These are phyloP conservation scores for Ceratopteris richardii DNA, from an alignment of 75 land plant species.

Conservation along the genomic window DNA sequence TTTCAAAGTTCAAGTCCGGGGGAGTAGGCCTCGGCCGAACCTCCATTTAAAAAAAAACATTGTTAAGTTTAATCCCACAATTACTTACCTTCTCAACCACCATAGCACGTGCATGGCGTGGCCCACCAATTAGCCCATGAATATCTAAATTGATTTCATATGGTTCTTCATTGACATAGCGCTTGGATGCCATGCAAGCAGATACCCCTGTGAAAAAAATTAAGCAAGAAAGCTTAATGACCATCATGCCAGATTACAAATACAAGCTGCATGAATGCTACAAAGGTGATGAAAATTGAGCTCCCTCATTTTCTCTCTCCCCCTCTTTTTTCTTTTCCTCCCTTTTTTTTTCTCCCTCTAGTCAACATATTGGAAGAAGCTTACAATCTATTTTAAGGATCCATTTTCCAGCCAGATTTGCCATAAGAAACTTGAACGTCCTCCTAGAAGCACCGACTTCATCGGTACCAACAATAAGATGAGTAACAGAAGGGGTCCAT, in stretches of 20 bases:
- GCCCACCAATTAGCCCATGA: conserved; percentile 20
- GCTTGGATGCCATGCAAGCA: conserved; percentile 12
- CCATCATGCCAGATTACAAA: no score
- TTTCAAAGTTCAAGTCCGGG: no score
- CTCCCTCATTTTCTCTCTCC: no score
- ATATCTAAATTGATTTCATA: conserved; percentile 11
- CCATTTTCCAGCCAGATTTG: conserved; percentile 74
- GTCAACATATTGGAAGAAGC: no score
- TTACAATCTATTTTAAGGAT: conserved; percentile 58
- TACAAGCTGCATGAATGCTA: no score
- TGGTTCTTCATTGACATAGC: conserved; percentile 12
- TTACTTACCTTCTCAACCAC: conserved; percentile 12
- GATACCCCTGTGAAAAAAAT: conserved; percentile 26
- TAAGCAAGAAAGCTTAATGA: no score
- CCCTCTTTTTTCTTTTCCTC: no score
- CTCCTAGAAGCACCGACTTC: conserved; percentile 60
- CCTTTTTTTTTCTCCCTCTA: no score
- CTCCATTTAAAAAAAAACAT: no score
- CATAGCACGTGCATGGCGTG: conserved; percentile 7
- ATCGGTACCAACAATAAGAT: conserved; percentile 84
- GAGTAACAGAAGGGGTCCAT: conserved; percentile 59
- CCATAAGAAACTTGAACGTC: conserved; percentile 70
- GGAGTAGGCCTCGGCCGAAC: no score
- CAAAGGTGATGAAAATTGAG: no score
- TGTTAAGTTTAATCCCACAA: background rate